A percentile compares a stretch with the other conserved stretches of the same genome.
phyloP scores from a whole-genome alignment of 306 rosid genomes.

The Rosa lucieae region DNA sequence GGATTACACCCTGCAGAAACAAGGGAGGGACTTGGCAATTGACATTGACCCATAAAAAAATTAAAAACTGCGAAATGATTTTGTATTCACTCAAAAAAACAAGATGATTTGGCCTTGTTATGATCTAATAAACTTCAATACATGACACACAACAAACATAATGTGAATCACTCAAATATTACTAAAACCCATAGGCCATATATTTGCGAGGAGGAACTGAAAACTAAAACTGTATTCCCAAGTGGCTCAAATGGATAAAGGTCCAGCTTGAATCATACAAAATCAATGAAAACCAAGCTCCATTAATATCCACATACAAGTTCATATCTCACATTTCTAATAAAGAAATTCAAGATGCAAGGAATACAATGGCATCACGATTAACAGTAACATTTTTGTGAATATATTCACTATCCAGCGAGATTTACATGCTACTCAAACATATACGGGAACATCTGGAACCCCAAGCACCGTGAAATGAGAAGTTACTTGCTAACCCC shows the following conservation, averaged over 20 bases:
- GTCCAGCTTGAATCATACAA: neutral
- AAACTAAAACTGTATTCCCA: neutral
- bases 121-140: neutral
- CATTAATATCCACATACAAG: neutral
- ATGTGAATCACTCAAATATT: neutral
- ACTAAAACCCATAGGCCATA: neutral
- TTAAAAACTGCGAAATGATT: neutral
- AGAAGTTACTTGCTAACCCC: slow-evolving; percentile 28
- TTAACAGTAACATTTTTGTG: neutral
- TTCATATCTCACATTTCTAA: neutral
- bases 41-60: neutral
- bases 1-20: neutral
- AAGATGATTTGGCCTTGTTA: neutral
- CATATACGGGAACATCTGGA: slow-evolving; percentile 20
- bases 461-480: slow-evolving; percentile 11
- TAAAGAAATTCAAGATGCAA: neutral
- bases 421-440: slow-evolving; percentile 38
- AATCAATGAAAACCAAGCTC: neutral
- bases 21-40: neutral
- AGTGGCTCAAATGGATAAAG: too few relatives aligned
- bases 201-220: neutral
- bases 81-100: neutral
- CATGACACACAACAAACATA: neutral
- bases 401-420: slow-evolving; percentile 14
- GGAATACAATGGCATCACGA: neutral